These are phyloP conservation scores for Nigrograna mackinnonii DNA, from an alignment of 2,329 filamentous ascomycete species.

Conservation along the genomic window DNA sequence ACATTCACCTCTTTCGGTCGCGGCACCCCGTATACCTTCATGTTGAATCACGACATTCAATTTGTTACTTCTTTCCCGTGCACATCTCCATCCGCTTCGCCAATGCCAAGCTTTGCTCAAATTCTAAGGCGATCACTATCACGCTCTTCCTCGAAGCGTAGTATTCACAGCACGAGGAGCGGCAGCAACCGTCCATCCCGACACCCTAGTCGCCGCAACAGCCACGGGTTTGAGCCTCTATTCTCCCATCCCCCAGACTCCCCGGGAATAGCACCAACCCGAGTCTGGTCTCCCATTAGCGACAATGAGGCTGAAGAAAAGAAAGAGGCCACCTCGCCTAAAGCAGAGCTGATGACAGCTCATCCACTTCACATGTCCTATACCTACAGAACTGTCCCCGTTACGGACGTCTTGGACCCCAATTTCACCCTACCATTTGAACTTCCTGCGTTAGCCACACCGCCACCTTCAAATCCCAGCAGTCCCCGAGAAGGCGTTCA, in stretches of 20 bases:
- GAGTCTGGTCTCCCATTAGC: conserved; percentile 20
- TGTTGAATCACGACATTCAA: conserved; percentile 54
- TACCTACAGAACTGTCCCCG: conserved; percentile 39
- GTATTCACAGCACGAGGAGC: conserved; percentile 19
- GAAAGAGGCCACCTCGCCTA: conserved; percentile 1
- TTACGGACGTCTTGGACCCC: conserved; percentile 29
- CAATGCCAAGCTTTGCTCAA: conserved; percentile 21
- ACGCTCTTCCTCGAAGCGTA: conserved; percentile 36
- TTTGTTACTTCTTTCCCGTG: conserved; percentile 61
- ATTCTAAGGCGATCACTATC: conserved; percentile 30
- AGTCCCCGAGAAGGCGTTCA: conserved; percentile 11
- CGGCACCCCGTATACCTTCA: conserved; percentile 20
- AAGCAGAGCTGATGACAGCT: conserved; percentile 24
- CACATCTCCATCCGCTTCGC: conserved; percentile 42
- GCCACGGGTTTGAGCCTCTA: conserved; percentile 38
- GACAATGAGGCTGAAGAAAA: conserved; percentile 15
- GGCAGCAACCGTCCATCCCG: conserved; percentile 12
- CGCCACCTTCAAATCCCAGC: conserved; percentile 16
- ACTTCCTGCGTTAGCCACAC: conserved; percentile 16
- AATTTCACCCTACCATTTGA: conserved; percentile 30
- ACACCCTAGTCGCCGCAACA: conserved; percentile 26
- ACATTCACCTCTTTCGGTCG: conserved; percentile 33
- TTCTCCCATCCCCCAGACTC: conserved; percentile 37
- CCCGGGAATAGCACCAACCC: conserved; percentile 25
- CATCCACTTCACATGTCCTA: conserved; percentile 48